Evolutionary conservation across 75 land plant species (phyloP), one percentile per base, ranked within the genome.

Genomic region (Pinus taeda): DNA sequence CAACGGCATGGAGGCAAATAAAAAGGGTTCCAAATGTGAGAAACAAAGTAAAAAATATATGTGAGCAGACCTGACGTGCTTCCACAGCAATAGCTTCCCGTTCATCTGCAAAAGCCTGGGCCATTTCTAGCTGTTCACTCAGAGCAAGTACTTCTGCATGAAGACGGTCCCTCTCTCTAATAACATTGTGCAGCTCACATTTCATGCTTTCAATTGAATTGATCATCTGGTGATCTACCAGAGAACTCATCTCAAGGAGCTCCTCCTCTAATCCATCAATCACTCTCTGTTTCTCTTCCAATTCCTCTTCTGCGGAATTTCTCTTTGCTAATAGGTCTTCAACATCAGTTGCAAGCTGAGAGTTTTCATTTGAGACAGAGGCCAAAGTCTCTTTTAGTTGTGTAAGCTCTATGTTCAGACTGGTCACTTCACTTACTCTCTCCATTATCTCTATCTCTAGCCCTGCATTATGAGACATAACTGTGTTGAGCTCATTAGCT

Each of bases 61-160:
- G 55, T 36, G 49, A 39, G 30, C 60, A 37, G 75, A 91, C 99
- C 94, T 97, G 87, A 17, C 81, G 90, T 57, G 91, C 93, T 90
- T 93, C 99, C 2, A 75, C 69, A 21, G 94, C 93, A 78, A 87
- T 80, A 36, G 94, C 95, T 81, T 95, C 94, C 65, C 85, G 85
- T 83, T 93, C 94, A 57, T 93, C 90, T 69, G 91, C 99, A 71
- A 83, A 71, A 11, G 85, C 81, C 26, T 85, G 82, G 76, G 88
- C 85, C 84, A 82, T 90, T 64, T 88, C 96, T 63, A 97, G 88
- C 87, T 90, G 87, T 77, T 91, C 90, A 74, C 81, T 90, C 79
- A 93, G 66, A 37, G 63, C 73, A 78, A 80, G 69, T 17, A 87
- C 37, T 33, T 93, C 90, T 1, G 79, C 60, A 11, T 90, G 82